Conservation (phyloP, 1,284 basidiomycete genomes). For the Irpex sp. region DNA sequence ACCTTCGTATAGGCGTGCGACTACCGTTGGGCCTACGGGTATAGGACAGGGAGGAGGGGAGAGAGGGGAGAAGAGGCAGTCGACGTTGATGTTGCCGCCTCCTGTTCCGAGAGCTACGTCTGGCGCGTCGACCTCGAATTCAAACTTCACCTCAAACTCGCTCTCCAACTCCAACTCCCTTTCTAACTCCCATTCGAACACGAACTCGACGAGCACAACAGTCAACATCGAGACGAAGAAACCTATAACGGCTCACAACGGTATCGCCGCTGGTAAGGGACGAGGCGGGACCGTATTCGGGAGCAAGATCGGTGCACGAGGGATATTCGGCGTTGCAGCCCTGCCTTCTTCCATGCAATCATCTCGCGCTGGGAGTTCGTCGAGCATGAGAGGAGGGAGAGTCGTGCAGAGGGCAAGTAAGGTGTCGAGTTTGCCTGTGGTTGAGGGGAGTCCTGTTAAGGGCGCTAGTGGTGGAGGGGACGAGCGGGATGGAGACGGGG, state of each 20-base stretch:
- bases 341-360: background rate
- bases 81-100: conserved; percentile 24
- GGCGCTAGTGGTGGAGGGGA: conserved; percentile 29
- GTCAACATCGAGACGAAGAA: conserved; percentile 1
- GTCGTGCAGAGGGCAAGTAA: conserved; percentile 53
- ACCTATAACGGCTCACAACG: conserved; percentile 15
- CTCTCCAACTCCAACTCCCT: too few relatives aligned
- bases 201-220: background rate
- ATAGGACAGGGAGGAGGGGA: background rate
- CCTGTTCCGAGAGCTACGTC: conserved; percentile 8
- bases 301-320: background rate
- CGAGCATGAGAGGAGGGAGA: conserved; percentile 14
- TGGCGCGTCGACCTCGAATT: background rate
- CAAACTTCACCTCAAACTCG: too few relatives aligned
- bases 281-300: conserved; percentile 13
- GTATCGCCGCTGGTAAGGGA: conserved; percentile 15
- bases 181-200: too few relatives aligned
- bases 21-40: conserved; percentile 13
- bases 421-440: conserved; percentile 51
- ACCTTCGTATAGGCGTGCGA: background rate
- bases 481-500: background rate
- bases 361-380: conserved; percentile 4
- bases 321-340: conserved; percentile 18
- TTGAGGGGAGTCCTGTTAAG: conserved; percentile 34
- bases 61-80: conserved; percentile 8